phyloP scores from a whole-genome alignment of 2,329 filamentous ascomycete species.

The Hyphodiscus sp. region DNA sequence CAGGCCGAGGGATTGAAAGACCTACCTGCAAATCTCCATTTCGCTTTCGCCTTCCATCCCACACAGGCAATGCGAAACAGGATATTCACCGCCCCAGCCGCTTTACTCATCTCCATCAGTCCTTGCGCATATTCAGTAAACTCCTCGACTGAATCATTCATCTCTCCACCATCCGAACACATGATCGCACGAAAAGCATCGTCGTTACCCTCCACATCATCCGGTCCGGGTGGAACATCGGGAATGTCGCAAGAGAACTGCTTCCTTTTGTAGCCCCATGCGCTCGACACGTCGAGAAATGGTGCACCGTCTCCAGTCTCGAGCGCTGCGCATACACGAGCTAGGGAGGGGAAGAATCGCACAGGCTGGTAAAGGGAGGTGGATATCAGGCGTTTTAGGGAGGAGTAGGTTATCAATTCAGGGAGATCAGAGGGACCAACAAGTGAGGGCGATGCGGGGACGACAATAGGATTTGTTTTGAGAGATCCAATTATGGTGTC shows the following conservation, averaged over 20 bases:
- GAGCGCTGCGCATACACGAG: conserved; percentile 21
- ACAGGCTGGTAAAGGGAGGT: conserved; percentile 26
- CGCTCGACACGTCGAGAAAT: conserved; percentile 25
- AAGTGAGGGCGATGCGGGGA: conserved; percentile 7
- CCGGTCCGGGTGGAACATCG: conserved; percentile 1
- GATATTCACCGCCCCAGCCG: conserved; percentile 39
- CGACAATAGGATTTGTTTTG: conserved; percentile 28
- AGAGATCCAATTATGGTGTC: conserved; percentile 35
- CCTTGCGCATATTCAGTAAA: conserved; percentile 21
- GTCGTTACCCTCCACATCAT: conserved; percentile 14
- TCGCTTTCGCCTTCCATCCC: conserved; percentile 28
- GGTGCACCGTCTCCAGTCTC: conserved; percentile 37
- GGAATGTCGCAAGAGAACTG: conserved; percentile 7
- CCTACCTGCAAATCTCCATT: conserved; percentile 24
- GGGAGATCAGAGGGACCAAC: conserved; percentile 2
- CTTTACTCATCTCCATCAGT: conserved; percentile 32
- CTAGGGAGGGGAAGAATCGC: conserved; percentile 24
- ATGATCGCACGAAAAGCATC: conserved; percentile 25
- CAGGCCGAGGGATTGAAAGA: neutral
- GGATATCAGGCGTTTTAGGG: conserved; percentile 23
- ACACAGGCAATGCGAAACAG: conserved; percentile 32
- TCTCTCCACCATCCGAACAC: conserved; percentile 23
- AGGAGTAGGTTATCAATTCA: conserved; percentile 27
- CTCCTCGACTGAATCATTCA: conserved; percentile 18
- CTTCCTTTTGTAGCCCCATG: conserved; percentile 9